Base-by-base conservation (phyloP, 768 basidiomycete genomes). In the Rubroboletus satanas region DNA sequence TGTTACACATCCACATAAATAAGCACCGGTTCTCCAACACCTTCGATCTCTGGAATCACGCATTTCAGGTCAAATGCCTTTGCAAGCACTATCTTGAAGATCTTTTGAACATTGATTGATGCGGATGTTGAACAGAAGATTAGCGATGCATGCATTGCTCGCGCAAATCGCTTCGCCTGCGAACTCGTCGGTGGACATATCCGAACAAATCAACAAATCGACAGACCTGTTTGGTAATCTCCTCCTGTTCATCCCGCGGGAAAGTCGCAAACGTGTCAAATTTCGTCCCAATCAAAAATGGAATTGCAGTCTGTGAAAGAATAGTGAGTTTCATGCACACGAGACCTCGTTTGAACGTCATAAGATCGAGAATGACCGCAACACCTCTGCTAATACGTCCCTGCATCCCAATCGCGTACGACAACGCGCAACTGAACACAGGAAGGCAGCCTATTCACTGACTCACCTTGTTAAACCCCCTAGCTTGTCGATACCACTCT, bases 71-170 rank as follows among this genome's bases (percentile, higher is more conserved):
- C 97, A 66, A 98, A 98, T 32, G 95, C 94, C 68, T 98, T 96
- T 45, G 93, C 90, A 47, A 96, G 82, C 43, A 96, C 93, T 72
- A 97, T 97, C 79, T 97, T 95, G 84, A 96, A 96, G 62, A 96
- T 96, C 79, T 99, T 99, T 79, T 99, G 97, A 51, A 99, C 96
- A 74, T 99, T 99, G 78, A 98, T 97, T 57, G 95, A 95, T 60
- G 96, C 95, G 45, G 93, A 92, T 45, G 97, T 99, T 48, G 96
- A 98, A 75, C 96, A 99, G 75, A 98, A 99, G 72, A 99, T 97
- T 56, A 99, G 76, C n/a, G 95, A 96, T 17, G 97, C 95, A 71
- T 98, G 95, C 97, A 99, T 99, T 48, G 97, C 97, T 71, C 91
- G 88, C 57, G 95, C 93, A 74, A 99, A 99, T 63, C 96, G 86